phyloP scores from a whole-genome alignment of 768 basidiomycete genomes.

The Cyclocybe aegerita region DNA sequence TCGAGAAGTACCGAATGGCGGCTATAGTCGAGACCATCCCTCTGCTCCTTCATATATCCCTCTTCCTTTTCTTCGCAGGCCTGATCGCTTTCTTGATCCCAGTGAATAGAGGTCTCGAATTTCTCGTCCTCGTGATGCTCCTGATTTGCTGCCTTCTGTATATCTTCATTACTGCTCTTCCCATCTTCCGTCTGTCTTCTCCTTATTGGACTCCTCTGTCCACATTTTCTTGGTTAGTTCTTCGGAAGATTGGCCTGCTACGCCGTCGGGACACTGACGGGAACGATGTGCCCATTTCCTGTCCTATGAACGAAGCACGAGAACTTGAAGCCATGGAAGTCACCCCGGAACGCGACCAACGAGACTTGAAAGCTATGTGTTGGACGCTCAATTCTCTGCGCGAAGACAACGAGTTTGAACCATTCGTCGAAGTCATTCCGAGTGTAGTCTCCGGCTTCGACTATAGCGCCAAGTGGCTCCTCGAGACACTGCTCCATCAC shows the following conservation, averaged over 20 bases:
- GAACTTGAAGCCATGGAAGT: constrained; percentile 34
- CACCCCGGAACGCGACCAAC: constrained; percentile 31
- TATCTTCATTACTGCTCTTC: constrained; percentile 28
- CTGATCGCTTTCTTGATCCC: constrained; percentile 43
- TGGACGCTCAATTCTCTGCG: constrained; percentile 38
- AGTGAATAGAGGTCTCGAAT: constrained; percentile 31
- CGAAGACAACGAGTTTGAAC: constrained; percentile 33
- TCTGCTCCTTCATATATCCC: constrained; percentile 45
- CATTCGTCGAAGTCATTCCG: constrained; percentile 35
- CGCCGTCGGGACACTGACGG: constrained; percentile 22
- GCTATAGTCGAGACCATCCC: constrained; percentile 41
- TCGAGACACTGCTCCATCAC: constrained; percentile 30
- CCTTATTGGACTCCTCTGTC: constrained; percentile 39
- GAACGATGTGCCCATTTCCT: constrained; percentile 7
- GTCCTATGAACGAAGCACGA: constrained; percentile 28
- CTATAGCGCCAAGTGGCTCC: constrained; percentile 37
- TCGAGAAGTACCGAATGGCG: constrained; percentile 37
- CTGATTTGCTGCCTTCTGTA: constrained; percentile 29
- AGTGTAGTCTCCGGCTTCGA: constrained; percentile 33
- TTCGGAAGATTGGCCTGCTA: constrained; percentile 23
- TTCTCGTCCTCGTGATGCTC: constrained; percentile 29
- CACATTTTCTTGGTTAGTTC: constrained; percentile 25
- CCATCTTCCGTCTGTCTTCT: constrained; percentile 30
- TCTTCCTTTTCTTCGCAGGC: constrained; percentile 51
- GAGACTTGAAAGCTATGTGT: constrained; percentile 37